Conservation (phyloP, 2,329 filamentous ascomycete species). For the Epichloe coenophiala region DNA sequence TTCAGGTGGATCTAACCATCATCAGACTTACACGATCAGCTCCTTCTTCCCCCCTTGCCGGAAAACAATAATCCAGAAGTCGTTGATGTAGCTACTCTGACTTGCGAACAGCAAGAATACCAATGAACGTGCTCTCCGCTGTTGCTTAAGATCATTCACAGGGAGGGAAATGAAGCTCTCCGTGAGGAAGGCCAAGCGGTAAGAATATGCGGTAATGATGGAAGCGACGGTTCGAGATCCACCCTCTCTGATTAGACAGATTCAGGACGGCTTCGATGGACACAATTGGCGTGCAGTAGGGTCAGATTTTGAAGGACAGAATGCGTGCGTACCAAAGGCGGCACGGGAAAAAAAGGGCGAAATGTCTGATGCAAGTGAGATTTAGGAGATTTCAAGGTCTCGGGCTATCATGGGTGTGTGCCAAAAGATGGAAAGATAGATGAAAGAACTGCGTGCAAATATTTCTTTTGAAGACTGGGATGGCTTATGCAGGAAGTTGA, state of each 20-base stretch:
- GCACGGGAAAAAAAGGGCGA: slow-evolving; percentile 7
- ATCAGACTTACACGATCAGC: neutral
- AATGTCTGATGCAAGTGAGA: slow-evolving; percentile 12
- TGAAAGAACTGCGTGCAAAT: slow-evolving; percentile 14
- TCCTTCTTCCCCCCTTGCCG: neutral
- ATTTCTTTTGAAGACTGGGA: slow-evolving; percentile 21
- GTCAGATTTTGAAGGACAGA: slow-evolving; percentile 7
- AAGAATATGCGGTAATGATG: neutral
- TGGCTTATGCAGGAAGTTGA: slow-evolving; percentile 18
- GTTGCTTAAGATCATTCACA: slow-evolving; percentile 10
- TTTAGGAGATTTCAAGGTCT: slow-evolving; percentile 17
- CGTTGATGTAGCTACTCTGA: neutral
- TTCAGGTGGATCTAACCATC: neutral
- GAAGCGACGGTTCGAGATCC: neutral
- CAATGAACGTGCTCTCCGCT: slow-evolving; percentile 7
- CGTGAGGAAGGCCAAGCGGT: slow-evolving; percentile 3
- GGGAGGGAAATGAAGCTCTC: slow-evolving; percentile 13
- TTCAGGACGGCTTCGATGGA: slow-evolving; percentile 9
- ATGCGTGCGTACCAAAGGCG: slow-evolving; percentile 1
- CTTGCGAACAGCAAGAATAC: neutral
- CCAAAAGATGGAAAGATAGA: slow-evolving; percentile 12
- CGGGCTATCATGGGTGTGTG: slow-evolving; percentile 12
- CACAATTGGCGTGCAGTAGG: slow-evolving; percentile 8
- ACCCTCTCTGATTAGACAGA: slow-evolving; percentile 3
- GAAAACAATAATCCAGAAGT: neutral